These are phyloP conservation scores for Cyclotella choctawhatcheeana DNA, from an alignment of 108 stramenopile genomes.

Conservation along the genomic window DNA sequence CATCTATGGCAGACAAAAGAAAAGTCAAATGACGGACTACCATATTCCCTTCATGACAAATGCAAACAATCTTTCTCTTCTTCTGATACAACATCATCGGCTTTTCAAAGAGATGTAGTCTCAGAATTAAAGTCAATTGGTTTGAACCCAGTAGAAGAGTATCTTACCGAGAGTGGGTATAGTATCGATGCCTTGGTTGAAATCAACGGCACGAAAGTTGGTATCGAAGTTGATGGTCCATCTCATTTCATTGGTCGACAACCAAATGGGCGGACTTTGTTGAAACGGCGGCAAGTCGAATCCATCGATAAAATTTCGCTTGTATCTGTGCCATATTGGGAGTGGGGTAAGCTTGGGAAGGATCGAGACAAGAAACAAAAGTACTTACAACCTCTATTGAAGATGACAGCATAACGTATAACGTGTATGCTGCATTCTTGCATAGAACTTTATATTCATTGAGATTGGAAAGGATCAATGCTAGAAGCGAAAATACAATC, in stretches of 20 bases:
- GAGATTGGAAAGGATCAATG: too few species aligned
- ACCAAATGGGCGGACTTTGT: not conserved
- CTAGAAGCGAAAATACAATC: too few species aligned
- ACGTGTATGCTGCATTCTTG: too few species aligned
- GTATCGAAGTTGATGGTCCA: conserved; percentile 18
- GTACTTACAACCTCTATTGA: conserved; percentile 5
- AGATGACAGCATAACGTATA: too few species aligned
- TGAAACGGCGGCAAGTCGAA: conserved; percentile 17
- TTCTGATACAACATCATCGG: not conserved
- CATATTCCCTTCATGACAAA: not conserved
- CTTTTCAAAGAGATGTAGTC: conserved; percentile 7
- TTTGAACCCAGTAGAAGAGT: conserved; percentile 19
- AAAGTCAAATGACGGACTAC: not conserved
- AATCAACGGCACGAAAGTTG: not conserved
- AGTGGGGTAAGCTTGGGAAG: conserved; percentile 12
- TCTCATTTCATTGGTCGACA: conserved; percentile 3
- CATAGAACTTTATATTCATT: too few species aligned
- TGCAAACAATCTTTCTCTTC: not conserved
- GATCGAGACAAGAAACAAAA: conserved; percentile 10
- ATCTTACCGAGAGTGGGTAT: conserved; percentile 17
- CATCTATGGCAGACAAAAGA: conserved; percentile 25
- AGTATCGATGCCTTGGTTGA: conserved; percentile 12
- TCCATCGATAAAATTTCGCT: conserved; percentile 6
- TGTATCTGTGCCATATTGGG: conserved; percentile 35
- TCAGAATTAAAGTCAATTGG: conserved; percentile 7